A percentile compares a stretch with the other conserved stretches of the same genome.
Evolutionary conservation across 2,329 filamentous ascomycete species (phyloP).

Genomic region (Neophaeococcomyces mojaviensis): DNA sequence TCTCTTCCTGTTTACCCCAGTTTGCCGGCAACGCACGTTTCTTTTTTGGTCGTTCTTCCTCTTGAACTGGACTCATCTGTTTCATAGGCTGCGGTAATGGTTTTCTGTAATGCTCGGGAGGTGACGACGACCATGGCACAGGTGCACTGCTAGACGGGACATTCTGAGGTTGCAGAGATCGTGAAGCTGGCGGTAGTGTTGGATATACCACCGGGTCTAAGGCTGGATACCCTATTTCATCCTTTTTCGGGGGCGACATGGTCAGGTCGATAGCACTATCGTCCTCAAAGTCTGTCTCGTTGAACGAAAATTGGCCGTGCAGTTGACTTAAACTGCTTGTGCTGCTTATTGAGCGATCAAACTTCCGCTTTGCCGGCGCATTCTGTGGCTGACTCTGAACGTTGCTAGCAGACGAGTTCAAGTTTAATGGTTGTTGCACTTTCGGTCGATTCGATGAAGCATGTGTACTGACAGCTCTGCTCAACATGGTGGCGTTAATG

Average conservation of each 20-base stretch:
- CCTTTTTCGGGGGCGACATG: constrained; percentile 50
- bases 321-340: constrained; percentile 32
- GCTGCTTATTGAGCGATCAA: constrained; percentile 21
- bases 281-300: constrained; percentile 80
- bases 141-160: constrained; percentile 45
- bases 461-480: constrained; percentile 13
- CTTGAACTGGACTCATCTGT: constrained; percentile 1
- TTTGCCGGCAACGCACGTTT: constrained; percentile 54
- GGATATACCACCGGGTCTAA: constrained; percentile 25
- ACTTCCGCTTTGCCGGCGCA: constrained; percentile 17
- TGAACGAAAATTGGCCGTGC: constrained; percentile 52
- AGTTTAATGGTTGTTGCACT: constrained; percentile 14
- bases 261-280: constrained; percentile 66
- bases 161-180: constrained; percentile 3
- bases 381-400: constrained; percentile 3
- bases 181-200: constrained; percentile 25
- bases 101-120: constrained; percentile 33
- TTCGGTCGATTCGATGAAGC: constrained; percentile 14
- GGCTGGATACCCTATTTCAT: constrained; percentile 21
- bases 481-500: constrained; percentile 18
- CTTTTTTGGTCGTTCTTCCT: constrained; percentile 41
- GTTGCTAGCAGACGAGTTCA: constrained; percentile 15
- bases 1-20: constrained; percentile 8
- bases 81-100: constrained; percentile 1
- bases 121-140: constrained; percentile 63